Evolutionary conservation across 306 rosid genomes (phyloP).

Genomic region (Morella rubra): DNA sequence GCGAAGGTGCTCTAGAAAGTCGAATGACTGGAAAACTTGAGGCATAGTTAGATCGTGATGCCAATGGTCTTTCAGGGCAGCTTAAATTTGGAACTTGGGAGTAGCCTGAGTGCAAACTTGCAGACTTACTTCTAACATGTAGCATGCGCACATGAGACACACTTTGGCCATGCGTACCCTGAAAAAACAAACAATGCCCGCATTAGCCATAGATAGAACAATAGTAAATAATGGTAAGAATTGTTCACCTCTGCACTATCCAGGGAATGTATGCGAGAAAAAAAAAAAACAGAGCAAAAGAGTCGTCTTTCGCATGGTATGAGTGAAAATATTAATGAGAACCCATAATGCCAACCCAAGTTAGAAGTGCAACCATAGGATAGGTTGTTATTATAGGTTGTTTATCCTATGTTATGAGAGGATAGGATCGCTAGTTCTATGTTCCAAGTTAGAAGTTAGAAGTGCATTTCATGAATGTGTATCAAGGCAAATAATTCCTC

Average conservation of each 20-base stretch:
- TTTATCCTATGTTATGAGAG: too few species aligned
- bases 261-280: not conserved
- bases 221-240: not conserved
- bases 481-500: too few species aligned
- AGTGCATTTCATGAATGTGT: too few species aligned
- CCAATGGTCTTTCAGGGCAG: constrained; percentile 23
- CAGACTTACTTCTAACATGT: constrained; percentile 14
- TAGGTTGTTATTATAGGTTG: too few species aligned
- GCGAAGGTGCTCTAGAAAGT: constrained; percentile 34
- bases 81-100: not conserved
- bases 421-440: too few species aligned
- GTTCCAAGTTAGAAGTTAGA: too few species aligned
- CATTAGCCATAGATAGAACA: not conserved
- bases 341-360: not conserved
- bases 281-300: not conserved
- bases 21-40: constrained; percentile 26
- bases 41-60: constrained; percentile 40
- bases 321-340: not conserved
- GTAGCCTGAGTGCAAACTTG: constrained; percentile 21
- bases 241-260: not conserved
- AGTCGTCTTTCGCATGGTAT: not conserved
- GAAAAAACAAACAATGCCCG: constrained; percentile 17
- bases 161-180: constrained; percentile 36
- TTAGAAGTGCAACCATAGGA: too few species aligned
- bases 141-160: constrained; percentile 29